phyloP scores from a whole-genome alignment of 305 asterid species.

The Caryopteris hybrid region DNA sequence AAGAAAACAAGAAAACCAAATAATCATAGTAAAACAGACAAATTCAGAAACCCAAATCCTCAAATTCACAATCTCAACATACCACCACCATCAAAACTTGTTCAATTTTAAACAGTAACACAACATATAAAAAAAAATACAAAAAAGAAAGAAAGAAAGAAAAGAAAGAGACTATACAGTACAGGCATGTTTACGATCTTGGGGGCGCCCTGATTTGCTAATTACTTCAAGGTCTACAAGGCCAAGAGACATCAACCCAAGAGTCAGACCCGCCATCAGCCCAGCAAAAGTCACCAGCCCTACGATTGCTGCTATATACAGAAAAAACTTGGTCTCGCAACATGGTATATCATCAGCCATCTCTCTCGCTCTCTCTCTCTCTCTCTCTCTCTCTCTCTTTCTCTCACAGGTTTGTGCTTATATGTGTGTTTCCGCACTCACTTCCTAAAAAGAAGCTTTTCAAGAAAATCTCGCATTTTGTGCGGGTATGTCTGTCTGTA shows the following conservation, averaged over 20 bases:
- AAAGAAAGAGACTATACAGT: conserved; percentile 16
- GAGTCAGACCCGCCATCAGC: conserved; percentile 96
- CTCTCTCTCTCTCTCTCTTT: too few species aligned
- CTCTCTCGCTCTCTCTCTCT: too few species aligned
- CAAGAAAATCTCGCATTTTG: conserved; percentile 25
- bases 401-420: conserved; percentile 1
- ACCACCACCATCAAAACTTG: not conserved
- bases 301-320: conserved; percentile 38
- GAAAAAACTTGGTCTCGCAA: conserved; percentile 51
- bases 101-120: too few species aligned
- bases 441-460: conserved; percentile 6
- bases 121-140: too few species aligned
- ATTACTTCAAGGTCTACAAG: conserved; percentile 99
- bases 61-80: not conserved
- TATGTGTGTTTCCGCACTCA: conserved; percentile 7
- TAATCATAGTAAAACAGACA: not conserved
- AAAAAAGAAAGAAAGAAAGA: not conserved
- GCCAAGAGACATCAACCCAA: conserved; percentile 96
- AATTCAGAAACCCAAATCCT: conserved; percentile 13
- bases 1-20: not conserved
- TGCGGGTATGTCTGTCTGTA: conserved; percentile 22
- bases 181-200: conserved; percentile 92
- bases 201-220: conserved; percentile 87
- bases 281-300: conserved; percentile 91
- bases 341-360: conserved; percentile 66